Conservation (phyloP, 495 filamentous ascomycete genomes). For the Penicillium fimorum region DNA sequence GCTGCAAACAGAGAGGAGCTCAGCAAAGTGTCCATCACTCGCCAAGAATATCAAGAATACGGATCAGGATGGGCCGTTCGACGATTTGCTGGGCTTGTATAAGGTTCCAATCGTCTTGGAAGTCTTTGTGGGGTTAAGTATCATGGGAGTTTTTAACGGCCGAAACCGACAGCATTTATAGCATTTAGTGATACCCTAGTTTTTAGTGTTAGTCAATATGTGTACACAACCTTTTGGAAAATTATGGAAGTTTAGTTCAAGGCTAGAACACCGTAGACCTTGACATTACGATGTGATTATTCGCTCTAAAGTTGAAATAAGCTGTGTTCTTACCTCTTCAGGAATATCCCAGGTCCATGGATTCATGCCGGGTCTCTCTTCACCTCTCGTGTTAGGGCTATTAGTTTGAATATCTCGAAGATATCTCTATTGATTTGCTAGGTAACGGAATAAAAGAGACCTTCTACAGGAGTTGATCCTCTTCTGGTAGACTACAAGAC, state of each 20-base stretch:
- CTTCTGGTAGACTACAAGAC: background rate
- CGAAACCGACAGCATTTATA: slow-evolving; percentile 7
- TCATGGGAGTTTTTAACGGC: slow-evolving; percentile 12
- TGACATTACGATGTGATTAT: slow-evolving; percentile 5
- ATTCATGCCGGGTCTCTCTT: background rate
- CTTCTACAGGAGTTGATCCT: background rate
- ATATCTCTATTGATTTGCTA: background rate
- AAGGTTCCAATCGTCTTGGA: background rate
- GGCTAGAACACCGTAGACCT: background rate
- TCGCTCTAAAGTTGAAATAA: background rate
- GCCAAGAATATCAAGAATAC: slow-evolving; percentile 85
- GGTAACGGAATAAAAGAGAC: background rate
- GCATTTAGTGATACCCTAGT: slow-evolving; percentile 30
- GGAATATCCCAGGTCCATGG: slow-evolving; percentile 2
- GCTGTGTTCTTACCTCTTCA: background rate
- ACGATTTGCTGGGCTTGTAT: slow-evolving; percentile 59
- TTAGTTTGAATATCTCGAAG: background rate
- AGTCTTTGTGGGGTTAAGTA: slow-evolving; percentile 8
- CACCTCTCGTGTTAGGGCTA: background rate
- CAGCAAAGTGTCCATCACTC: slow-evolving; percentile 66
- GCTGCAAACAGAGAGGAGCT: slow-evolving; percentile 64
- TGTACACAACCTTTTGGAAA: background rate
- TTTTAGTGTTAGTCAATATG: slow-evolving; percentile 15
- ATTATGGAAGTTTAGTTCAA: background rate
- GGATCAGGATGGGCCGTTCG: slow-evolving; percentile 74